Evolutionary conservation across 23 red algal species (phyloP).

Genomic region (Gracilaria domingensis): DNA sequence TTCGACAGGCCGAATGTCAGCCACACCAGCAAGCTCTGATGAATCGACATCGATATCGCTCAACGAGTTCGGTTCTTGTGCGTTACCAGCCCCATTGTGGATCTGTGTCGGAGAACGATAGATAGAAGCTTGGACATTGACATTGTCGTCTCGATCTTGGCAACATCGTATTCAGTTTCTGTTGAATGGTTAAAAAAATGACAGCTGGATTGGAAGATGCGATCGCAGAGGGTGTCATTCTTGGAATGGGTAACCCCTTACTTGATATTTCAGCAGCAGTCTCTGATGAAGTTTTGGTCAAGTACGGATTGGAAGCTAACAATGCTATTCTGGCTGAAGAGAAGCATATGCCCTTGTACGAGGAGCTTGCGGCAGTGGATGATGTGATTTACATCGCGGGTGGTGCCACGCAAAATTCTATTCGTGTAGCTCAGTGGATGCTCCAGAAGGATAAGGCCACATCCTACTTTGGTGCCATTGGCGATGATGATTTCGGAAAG

Average conservation of each 20-base stretch:
- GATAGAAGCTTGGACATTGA: too few species aligned
- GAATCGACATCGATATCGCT: too few species aligned
- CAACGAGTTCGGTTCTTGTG: too few species aligned
- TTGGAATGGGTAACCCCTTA: constrained; percentile 97
- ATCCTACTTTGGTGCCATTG: constrained; percentile 94
- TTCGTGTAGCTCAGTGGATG: constrained; percentile 99
- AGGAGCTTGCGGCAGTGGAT: constrained; percentile 69
- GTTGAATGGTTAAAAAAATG: background rate
- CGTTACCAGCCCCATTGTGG: too few species aligned
- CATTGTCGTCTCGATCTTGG: background rate
- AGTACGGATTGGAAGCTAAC: constrained; percentile 96
- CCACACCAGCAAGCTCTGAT: too few species aligned
- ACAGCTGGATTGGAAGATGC: constrained; percentile 48
- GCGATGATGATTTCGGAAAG: constrained; percentile 92
- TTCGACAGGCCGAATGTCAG: too few species aligned
- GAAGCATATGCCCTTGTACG: constrained; percentile 88
- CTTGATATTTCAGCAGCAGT: constrained; percentile 89
- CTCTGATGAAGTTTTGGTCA: constrained; percentile 72
- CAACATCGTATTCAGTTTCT: background rate
- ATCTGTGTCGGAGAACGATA: too few species aligned
- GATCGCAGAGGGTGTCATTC: constrained; percentile 76
- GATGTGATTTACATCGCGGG: constrained; percentile 87
- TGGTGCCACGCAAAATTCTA: constrained; percentile 97
- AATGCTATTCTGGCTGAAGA: constrained; percentile 98
- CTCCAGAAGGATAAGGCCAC: constrained; percentile 75